Percentiles rank a stretch among this genome's conserved stretches.
phyloP scores from a whole-genome alignment of 805 yeast genomes.

The Cyberlindnera xylosilytica region DNA sequence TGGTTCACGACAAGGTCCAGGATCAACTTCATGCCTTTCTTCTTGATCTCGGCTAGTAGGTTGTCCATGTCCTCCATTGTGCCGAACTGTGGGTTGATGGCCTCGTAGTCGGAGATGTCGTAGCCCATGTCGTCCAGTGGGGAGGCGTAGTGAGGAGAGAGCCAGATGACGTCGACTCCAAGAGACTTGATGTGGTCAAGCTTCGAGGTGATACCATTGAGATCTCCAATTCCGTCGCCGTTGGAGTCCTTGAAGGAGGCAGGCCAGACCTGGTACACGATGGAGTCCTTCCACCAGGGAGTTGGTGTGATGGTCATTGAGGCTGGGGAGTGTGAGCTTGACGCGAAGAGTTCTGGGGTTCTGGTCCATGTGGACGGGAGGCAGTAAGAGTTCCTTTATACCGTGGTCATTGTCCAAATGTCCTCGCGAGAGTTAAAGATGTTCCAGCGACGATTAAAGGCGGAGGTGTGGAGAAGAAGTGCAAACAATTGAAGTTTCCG shows the following conservation, averaged over 20 bases:
- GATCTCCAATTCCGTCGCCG: slow-evolving; percentile 58
- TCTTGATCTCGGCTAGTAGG: slow-evolving; percentile 44
- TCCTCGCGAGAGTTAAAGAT: too few relatives aligned
- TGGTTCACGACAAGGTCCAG: slow-evolving; percentile 59
- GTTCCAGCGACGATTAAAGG: too few relatives aligned
- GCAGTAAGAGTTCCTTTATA: too few relatives aligned
- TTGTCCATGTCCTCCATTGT: slow-evolving; percentile 49
- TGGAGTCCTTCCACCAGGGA: slow-evolving; percentile 56
- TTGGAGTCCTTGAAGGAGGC: slow-evolving; percentile 58
- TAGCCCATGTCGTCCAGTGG: slow-evolving; percentile 66
- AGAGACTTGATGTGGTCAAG: slow-evolving; percentile 48
- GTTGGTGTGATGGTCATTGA: neutral
- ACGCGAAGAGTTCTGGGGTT: too few relatives aligned
- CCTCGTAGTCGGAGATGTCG: slow-evolving; percentile 53
- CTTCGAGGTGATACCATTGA: slow-evolving; percentile 49
- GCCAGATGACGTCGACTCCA: slow-evolving; percentile 53
- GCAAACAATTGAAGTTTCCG: too few relatives aligned
- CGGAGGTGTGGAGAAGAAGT: too few relatives aligned
- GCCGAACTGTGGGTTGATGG: slow-evolving; percentile 50
- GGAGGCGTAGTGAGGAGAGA: slow-evolving; percentile 55
- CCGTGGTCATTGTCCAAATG: too few relatives aligned
- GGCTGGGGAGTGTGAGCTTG: too few relatives aligned
- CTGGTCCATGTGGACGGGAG: too few relatives aligned
- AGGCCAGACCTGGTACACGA: slow-evolving; percentile 59
- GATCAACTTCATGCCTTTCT: slow-evolving; percentile 48